Base-by-base conservation (phyloP, 371 early-diverging fungal species). In the Zopfochytrium polystomum region DNA sequence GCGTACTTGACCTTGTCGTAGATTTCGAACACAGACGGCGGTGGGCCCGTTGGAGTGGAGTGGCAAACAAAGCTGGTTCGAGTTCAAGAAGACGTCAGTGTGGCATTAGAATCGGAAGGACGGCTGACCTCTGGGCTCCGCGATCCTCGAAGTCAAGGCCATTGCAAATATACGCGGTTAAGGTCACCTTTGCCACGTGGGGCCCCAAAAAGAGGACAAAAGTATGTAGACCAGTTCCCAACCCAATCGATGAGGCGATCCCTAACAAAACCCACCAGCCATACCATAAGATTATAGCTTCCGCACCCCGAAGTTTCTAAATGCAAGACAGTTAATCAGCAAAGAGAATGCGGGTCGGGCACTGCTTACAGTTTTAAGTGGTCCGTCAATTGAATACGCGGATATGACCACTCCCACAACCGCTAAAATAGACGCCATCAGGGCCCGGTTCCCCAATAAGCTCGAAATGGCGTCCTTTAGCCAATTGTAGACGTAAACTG, bases 131-230 rank as follows among this genome's bases (percentile, higher is more conserved):
- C n/a, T n/a, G n/a, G 6, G 76, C 73, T 15, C 90, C 92, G 26
- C 79, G 66, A 4, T 82, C 80, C 6, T 76, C 73, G 74, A 91
- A 92, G 62, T 87, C 73, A 13, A 86, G 66, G 44, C 77, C 75
- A 1, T 82, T 80, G 62, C 95, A 93, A 44, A 81, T 73, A 72
- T 90, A 88, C 1, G 95, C 93, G 0, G 87, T 82, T 49, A 89
- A 68, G 2, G 95, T 92, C 22, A 90, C 88, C 43, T 87, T 84
- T 0, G 89, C 93, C 58, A 95, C 88, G 62, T 86, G 87, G 3
- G 95, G 94, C 5, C 91, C 94, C 38, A 95, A 75, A 65, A 93
- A 95, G n/a, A 95, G 79, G 25, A 94, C 79, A 72, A 94, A 95
- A 1, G 94, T 94, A 69, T 94, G 95, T 52, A 93, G 76, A 11